A percentile compares a stretch with the other conserved stretches of the same genome.
These are phyloP conservation scores for Purshia tridentata DNA, from an alignment of 306 rosid genomes.

Conservation along the genomic window DNA sequence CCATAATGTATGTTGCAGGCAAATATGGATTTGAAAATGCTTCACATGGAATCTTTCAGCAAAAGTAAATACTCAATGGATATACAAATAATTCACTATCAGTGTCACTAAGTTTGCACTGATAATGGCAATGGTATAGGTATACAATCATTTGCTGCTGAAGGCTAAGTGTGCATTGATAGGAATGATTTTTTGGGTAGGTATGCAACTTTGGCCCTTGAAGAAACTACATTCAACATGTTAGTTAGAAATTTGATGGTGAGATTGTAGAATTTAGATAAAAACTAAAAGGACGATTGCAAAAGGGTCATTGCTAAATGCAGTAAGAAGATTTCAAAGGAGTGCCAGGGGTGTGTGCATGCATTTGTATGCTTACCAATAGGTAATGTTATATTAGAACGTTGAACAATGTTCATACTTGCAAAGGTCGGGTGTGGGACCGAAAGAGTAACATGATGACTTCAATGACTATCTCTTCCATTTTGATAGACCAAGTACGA, in stretches of 20 bases:
- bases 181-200: no score
- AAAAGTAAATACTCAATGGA: no score
- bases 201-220: no score
- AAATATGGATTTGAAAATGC: no score
- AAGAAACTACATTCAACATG: no score
- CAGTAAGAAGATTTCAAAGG: not conserved
- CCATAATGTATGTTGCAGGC: no score
- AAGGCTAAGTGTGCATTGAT: no score
- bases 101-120: no score
- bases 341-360: not conserved
- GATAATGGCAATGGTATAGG: no score
- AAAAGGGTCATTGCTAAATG: not conserved
- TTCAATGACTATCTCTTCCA: not conserved
- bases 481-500: not conserved
- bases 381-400: not conserved
- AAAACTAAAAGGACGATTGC: not conserved
- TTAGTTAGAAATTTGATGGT: not conserved
- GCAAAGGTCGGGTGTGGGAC: not conserved
- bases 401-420: not conserved
- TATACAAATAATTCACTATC: no score
- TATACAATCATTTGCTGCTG: no score
- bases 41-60: no score
- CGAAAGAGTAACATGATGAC: not conserved
- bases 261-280: not conserved
- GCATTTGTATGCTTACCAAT: not conserved